Percentiles rank a stretch among this genome's conserved stretches.
Evolutionary conservation across 2,329 filamentous ascomycete species (phyloP).

Genomic region (Chaetomium olivaceum): DNA sequence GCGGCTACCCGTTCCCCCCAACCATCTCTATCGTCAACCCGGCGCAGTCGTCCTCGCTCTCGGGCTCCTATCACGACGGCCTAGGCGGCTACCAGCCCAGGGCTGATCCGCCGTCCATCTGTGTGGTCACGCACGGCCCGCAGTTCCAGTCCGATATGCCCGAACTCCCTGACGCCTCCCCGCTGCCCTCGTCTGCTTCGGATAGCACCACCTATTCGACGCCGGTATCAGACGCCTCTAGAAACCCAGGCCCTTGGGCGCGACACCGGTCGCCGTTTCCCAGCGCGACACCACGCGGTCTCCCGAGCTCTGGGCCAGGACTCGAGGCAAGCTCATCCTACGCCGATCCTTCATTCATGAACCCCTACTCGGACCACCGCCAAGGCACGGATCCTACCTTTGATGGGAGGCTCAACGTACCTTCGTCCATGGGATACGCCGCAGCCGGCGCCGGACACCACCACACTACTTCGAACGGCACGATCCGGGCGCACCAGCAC

Average conservation of each 20-base stretch:
- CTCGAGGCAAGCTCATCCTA: constrained; percentile 35
- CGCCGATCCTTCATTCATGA: constrained; percentile 35
- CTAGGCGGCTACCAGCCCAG: constrained; percentile 35
- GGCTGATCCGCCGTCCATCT: constrained; percentile 32
- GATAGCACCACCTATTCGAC: constrained; percentile 52
- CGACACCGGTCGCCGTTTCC: constrained; percentile 37
- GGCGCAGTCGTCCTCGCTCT: constrained; percentile 18
- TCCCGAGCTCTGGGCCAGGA: constrained; percentile 25
- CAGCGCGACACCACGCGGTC: constrained; percentile 21
- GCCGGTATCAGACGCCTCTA: constrained; percentile 42
- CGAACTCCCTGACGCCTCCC: constrained; percentile 42
- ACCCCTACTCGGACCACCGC: constrained; percentile 33
- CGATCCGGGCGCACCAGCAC: constrained; percentile 29
- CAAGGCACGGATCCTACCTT: constrained; percentile 38
- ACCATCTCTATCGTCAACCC: constrained; percentile 33
- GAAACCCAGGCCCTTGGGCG: constrained; percentile 31
- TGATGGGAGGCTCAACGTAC: constrained; percentile 40
- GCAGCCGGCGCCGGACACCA: constrained; percentile 32
- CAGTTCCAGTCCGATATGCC: constrained; percentile 36
- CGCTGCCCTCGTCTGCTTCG: constrained; percentile 48
- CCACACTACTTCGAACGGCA: constrained; percentile 14
- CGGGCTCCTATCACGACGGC: constrained; percentile 29
- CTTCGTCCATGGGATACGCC: constrained; percentile 6
- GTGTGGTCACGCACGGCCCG: constrained; percentile 34
- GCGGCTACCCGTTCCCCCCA: constrained; percentile 23